Evolutionary conservation across 1,284 basidiomycete species (phyloP).

Genomic region (Xerocomus minutiporus): DNA sequence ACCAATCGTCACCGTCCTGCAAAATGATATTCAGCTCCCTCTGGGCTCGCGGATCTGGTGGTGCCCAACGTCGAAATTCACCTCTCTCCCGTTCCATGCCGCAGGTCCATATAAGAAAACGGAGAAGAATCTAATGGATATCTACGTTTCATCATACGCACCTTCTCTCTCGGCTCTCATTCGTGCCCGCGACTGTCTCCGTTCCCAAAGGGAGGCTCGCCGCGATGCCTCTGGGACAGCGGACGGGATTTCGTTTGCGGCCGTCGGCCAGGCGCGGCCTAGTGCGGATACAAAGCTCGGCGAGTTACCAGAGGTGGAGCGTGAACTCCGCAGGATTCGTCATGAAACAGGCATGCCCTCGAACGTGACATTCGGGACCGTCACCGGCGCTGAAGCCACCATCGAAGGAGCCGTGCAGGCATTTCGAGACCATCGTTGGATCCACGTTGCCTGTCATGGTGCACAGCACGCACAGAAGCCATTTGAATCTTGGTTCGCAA

Average conservation of each 20-base stretch:
- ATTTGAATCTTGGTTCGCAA: not conserved
- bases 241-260: not conserved
- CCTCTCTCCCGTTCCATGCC: not conserved
- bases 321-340: not conserved
- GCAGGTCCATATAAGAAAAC: not conserved
- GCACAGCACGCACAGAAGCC: not conserved
- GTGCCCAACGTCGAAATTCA: not conserved
- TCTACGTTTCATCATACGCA: not conserved
- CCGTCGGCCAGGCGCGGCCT: not conserved
- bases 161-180: slow-evolving; percentile 1
- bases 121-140: not conserved
- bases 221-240: not conserved
- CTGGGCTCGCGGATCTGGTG: not conserved
- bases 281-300: not conserved
- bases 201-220: not conserved
- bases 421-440: not conserved
- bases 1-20: not conserved
- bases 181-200: not conserved
- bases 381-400: not conserved
- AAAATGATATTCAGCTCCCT: not conserved
- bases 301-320: not conserved
- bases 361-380: not conserved
- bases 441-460: slow-evolving; percentile 1
- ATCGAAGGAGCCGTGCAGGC: not conserved
- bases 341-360: not conserved